A percentile compares a stretch with the other conserved stretches of the same genome.
These are phyloP conservation scores for Ceraceosorus guamensis DNA, from an alignment of 1,284 basidiomycete species.

Conservation along the genomic window DNA sequence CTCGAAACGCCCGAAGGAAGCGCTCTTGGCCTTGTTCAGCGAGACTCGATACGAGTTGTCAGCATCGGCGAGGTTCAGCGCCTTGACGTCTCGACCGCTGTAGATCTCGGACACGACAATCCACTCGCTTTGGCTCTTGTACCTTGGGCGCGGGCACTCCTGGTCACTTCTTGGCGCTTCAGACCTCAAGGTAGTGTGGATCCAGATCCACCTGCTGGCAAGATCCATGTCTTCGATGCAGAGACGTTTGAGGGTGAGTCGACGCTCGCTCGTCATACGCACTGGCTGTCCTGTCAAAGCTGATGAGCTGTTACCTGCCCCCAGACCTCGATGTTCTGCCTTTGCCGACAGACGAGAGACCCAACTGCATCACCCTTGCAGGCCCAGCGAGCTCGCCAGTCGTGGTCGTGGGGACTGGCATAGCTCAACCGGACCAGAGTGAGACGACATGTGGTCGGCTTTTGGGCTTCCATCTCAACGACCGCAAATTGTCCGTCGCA, in stretches of 20 bases:
- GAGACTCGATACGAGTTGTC: conserved; percentile 26
- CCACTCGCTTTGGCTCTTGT: conserved; percentile 40
- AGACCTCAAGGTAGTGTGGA: conserved; percentile 18
- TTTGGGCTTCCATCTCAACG: conserved; percentile 25
- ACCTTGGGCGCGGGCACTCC: conserved; percentile 11
- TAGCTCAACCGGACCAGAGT: conserved; percentile 10
- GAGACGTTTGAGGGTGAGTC: conserved; percentile 3
- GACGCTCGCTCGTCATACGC: no score
- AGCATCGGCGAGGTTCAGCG: conserved; percentile 37
- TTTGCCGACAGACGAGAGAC: conserved; percentile 32
- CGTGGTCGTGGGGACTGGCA: conserved; percentile 39
- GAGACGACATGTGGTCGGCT: conserved; percentile 30
- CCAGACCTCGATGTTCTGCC: conserved; percentile 15
- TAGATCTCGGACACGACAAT: conserved; percentile 46
- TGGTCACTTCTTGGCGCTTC: conserved; percentile 24
- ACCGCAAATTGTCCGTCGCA: conserved; percentile 8
- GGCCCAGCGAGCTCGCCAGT: neutral
- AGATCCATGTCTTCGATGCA: conserved; percentile 2
- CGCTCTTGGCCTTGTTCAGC: conserved; percentile 24
- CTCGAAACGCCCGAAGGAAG: no score
- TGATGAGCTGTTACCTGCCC: conserved; percentile 4
- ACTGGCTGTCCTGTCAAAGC: neutral
- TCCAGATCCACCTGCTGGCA: conserved; percentile 1
- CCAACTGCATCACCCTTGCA: conserved; percentile 28
- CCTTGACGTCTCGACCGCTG: conserved; percentile 43